Percentiles rank a stretch among this genome's conserved stretches.
Evolutionary conservation across 192 early-diverging fungal genomes (phyloP).

Genomic region (Backusella circina): DNA sequence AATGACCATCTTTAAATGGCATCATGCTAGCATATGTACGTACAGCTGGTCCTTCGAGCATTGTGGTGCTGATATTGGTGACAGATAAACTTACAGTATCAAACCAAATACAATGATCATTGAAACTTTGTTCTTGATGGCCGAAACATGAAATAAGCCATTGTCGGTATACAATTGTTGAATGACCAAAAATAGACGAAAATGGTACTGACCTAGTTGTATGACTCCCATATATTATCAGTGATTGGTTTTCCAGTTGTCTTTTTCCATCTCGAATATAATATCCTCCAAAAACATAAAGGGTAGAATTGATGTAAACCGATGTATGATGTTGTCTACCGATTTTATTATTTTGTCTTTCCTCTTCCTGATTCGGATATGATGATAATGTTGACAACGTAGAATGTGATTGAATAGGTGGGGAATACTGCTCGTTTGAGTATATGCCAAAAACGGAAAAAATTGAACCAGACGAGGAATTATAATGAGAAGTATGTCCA

Average conservation of each 20-base stretch:
- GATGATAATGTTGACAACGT: neutral
- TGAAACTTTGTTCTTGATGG: neutral
- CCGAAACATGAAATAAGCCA: constrained; percentile 6
- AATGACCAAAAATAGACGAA: neutral
- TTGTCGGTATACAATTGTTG: neutral
- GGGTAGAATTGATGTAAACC: neutral
- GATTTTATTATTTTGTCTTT: neutral
- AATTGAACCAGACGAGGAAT: neutral
- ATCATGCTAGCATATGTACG: neutral
- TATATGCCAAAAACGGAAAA: neutral
- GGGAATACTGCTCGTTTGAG: neutral
- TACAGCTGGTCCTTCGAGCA: neutral
- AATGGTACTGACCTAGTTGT: neutral
- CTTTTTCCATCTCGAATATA: neutral
- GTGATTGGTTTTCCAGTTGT: neutral
- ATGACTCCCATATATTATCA: neutral
- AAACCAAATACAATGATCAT: neutral
- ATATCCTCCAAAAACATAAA: constrained; percentile 3
- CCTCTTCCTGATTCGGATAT: neutral
- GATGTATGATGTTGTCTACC: neutral
- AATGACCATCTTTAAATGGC: neutral
- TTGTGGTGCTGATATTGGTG: neutral
- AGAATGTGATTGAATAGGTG: neutral
- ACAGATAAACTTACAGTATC: neutral
- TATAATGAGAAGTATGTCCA: constrained; percentile 2